Conservation (phyloP, 139 green algal species). For the Ulvella scutata region DNA sequence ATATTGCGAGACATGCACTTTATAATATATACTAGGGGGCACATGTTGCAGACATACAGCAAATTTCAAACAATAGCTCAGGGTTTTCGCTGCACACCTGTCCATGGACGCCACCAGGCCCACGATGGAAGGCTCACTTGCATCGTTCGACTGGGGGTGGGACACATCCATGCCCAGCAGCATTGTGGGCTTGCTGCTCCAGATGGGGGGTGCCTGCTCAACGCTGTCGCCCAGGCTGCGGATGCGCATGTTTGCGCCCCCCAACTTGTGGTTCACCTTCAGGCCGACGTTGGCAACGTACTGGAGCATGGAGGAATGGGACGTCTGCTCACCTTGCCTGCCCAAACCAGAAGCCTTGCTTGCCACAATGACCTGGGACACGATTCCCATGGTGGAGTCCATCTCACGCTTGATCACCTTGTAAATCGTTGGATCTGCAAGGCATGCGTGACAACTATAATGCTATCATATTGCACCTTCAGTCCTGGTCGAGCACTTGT, state of each 20-base stretch:
- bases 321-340: slow-evolving; percentile 17
- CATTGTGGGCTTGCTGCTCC: slow-evolving; percentile 33
- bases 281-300: slow-evolving; percentile 52
- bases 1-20: too few species aligned
- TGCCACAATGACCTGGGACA: slow-evolving; percentile 42
- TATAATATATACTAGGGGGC: too few species aligned
- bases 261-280: slow-evolving; percentile 73
- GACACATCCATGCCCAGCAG: slow-evolving; percentile 47
- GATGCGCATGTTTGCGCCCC: slow-evolving; percentile 39
- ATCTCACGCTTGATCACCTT: slow-evolving; percentile 37
- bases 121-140: slow-evolving; percentile 30
- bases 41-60: too few species aligned
- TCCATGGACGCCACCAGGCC: slow-evolving; percentile 46
- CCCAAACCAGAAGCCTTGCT: slow-evolving; percentile 19
- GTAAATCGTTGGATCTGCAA: slow-evolving; percentile 22
- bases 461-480: too few species aligned
- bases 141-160: slow-evolving; percentile 25
- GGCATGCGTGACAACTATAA: too few species aligned
- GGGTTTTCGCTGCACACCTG: background rate
- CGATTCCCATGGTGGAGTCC: slow-evolving; percentile 35
- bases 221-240: background rate
- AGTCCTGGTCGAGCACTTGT: too few species aligned
- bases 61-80: too few species aligned
- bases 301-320: slow-evolving; percentile 23
- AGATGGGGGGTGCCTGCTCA: background rate